Percentiles rank a stretch among this genome's conserved stretches.
Conservation (phyloP, 805 yeast genomes). For the Vanderwaltozyma polyspora region DNA sequence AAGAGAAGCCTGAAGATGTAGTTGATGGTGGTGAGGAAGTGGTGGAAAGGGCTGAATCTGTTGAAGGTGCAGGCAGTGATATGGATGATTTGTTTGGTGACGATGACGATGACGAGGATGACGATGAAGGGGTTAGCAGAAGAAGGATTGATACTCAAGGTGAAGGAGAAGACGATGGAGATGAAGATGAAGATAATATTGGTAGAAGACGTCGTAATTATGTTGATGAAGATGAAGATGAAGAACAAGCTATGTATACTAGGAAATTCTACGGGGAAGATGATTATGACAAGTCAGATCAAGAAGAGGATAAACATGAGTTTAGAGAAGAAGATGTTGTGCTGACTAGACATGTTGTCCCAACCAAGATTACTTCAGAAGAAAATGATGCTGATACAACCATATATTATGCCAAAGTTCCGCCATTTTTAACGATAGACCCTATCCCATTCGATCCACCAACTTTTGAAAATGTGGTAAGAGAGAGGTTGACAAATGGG, state of each 20-base stretch:
- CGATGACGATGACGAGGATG: slow-evolving; percentile 22
- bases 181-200: slow-evolving; percentile 9
- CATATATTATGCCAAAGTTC: slow-evolving; percentile 50
- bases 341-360: slow-evolving; percentile 31
- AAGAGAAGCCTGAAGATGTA: background rate
- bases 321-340: slow-evolving; percentile 29
- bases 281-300: slow-evolving; percentile 16
- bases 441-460: slow-evolving; percentile 82
- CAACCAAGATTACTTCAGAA: slow-evolving; percentile 34
- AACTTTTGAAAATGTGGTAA: slow-evolving; percentile 41
- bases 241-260: slow-evolving; percentile 25
- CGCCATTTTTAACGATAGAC: slow-evolving; percentile 72
- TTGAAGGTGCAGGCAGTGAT: too few relatives aligned
- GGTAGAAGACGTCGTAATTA: slow-evolving; percentile 16
- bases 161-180: slow-evolving; percentile 19
- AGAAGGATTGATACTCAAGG: background rate
- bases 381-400: slow-evolving; percentile 26
- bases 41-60: too few relatives aligned
- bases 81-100: slow-evolving; percentile 35
- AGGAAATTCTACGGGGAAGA: slow-evolving; percentile 28
- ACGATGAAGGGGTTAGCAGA: slow-evolving; percentile 9
- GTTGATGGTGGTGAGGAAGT: slow-evolving; percentile 16
- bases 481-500: slow-evolving; percentile 25
- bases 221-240: slow-evolving; percentile 28
- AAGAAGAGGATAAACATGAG: slow-evolving; percentile 27